Base-by-base conservation (phyloP, 2,329 filamentous ascomycete genomes). In the Colletotrichum siamense region DNA sequence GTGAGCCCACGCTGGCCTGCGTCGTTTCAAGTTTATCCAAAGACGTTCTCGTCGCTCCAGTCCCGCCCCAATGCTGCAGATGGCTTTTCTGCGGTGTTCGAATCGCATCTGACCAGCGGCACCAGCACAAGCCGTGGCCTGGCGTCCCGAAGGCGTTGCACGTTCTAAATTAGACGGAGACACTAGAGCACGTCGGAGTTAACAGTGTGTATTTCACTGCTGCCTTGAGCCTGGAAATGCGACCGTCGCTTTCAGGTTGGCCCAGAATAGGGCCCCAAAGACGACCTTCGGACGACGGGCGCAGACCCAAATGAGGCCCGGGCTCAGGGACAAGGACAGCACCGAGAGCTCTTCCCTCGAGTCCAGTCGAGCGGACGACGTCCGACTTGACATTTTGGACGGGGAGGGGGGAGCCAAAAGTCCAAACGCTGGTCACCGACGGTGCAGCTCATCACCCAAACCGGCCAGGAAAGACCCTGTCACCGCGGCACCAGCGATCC, bases 161-260 rank as follows among this genome's bases (percentile, higher is more conserved):
- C 26, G 26, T 32, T 71, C 66, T 77, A 77, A 71, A 77, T 77
- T 75, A 71, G 65, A 69, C 59, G 66, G 73, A 32, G 15, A 22
- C 22, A 49, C 63, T 76, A 69, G 64, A 22, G 32, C 69, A n/a
- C n/a, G n/a, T 59, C 32, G 39, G 63, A 39, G 39, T 26, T 57
- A 30, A 36, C 44, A 52, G 30, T 12, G 57, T 26, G 57, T 49
- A 59, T 73, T n/a, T 57, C n/a, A 57, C 57, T 73, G 69, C 63
- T 73, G 73, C 69, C 69, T 68, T 68, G 63, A 16, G 69, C 49
- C 63, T 57, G 24, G 44, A 52, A 28, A 30, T 52, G 63, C 26
- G 57, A 73, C 64, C 39, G 73, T 66, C 57, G 44, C 70, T 68
- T 57, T 55, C 26, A 62, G 63, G 52, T 10, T 64, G 64, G n/a